Evolutionary conservation across 2,329 filamentous ascomycete genomes (phyloP), one percentile per base, ranked within the genome.

Genomic region (Paracoccidioides brasiliensis): DNA sequence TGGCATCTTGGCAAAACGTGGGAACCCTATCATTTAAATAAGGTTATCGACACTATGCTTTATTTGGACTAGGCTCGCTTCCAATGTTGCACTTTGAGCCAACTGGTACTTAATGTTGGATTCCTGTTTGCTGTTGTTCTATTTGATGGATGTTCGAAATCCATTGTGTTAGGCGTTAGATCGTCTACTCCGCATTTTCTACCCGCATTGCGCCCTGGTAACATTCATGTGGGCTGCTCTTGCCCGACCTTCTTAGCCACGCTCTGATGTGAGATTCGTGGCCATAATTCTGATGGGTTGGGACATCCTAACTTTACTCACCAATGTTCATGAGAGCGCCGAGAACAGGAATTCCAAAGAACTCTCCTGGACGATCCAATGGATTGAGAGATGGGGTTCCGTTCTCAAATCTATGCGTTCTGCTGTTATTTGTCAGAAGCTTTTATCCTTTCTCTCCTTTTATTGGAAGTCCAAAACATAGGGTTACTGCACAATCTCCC

Each of bases 1-100:
- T 52, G 22, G 35, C 37, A n/a, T 32, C 49, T 52, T 52, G 49
- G 49, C 49, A 30, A 8, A 35, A 32, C 49, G 49, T 52, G 49
- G 37, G 3, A 32, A 14, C 37, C 12, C 41, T 12, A n/a, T 3
- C 38, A 28, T 14, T 35, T 5, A 42, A 52, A 41, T 43, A 52
- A 42, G 50, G 50, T 52, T 52, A 2, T 42, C 15, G 38, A 8
- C 5, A 12, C 50, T 52, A 52, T 52, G 7, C 50, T 30, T 8
- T 9, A 3, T 42, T 52, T 42, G 37, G 50, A 42, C 6, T 30
- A 41, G 8, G n/a, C 15, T 3, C 15, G 8, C 37, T 48, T 48
- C 6, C 10, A 48, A 35, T 22, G 22, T 22, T 22, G 22, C 22
- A n/a, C 22, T 30, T 30, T 51, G 22, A 41, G 35, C 49, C 37